These are phyloP conservation scores for Diaporthe nobilis DNA, from an alignment of 2,329 filamentous ascomycete species.

Conservation along the genomic window DNA sequence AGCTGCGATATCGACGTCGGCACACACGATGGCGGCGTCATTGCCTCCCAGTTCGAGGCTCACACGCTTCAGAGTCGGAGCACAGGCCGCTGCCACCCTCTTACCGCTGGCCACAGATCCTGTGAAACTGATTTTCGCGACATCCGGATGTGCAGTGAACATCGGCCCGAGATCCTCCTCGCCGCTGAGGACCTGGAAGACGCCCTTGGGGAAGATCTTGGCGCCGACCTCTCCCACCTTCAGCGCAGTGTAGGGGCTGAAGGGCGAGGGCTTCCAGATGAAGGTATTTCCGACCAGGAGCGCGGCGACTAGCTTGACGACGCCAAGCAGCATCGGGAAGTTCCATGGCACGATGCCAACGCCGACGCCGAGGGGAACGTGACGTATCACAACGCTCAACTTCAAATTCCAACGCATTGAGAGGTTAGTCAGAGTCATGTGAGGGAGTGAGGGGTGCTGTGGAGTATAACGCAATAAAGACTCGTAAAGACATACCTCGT, in stretches of 20 bases:
- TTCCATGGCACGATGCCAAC: slow-evolving; percentile 68
- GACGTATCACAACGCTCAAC: slow-evolving; percentile 30
- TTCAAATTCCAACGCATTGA: neutral
- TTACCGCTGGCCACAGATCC: slow-evolving; percentile 54
- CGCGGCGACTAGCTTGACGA: slow-evolving; percentile 59
- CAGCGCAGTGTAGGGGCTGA: slow-evolving; percentile 55
- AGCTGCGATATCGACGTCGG: slow-evolving; percentile 60
- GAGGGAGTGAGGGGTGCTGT: neutral
- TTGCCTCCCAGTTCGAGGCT: slow-evolving; percentile 63
- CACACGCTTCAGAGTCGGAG: slow-evolving; percentile 60
- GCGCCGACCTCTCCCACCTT: slow-evolving; percentile 58
- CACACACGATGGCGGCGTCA: slow-evolving; percentile 61
- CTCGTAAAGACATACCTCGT: neutral
- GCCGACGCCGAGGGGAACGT: slow-evolving; percentile 54
- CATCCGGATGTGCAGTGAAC: slow-evolving; percentile 47
- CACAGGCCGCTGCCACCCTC: slow-evolving; percentile 57
- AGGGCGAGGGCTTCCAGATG: slow-evolving; percentile 63
- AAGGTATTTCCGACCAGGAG: slow-evolving; percentile 62
- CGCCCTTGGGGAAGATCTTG: slow-evolving; percentile 58
- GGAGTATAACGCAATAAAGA: neutral
- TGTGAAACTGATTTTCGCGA: slow-evolving; percentile 61
- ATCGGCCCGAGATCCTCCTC: slow-evolving; percentile 58
- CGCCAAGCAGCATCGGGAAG: slow-evolving; percentile 52
- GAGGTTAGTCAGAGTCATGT: neutral
- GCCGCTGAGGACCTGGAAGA: slow-evolving; percentile 59